Percentiles rank a stretch among this genome's conserved stretches.
Conservation (phyloP, 495 filamentous ascomycete species). For the Penicillium silybi region DNA sequence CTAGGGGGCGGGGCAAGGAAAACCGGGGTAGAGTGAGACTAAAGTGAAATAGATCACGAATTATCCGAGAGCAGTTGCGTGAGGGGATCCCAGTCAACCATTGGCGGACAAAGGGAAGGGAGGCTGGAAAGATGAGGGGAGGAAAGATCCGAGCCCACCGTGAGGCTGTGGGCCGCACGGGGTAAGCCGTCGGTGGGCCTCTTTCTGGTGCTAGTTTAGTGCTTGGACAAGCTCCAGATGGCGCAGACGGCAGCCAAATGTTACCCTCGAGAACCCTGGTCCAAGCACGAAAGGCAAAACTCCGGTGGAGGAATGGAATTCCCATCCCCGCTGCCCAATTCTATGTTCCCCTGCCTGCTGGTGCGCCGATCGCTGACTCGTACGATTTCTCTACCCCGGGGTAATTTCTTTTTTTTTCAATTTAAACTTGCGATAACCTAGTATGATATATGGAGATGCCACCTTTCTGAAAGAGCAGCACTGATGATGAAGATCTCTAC, state of each 20-base stretch:
- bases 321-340: not conserved
- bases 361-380: not conserved
- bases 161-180: constrained; percentile 6
- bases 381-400: not conserved
- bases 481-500: too few species aligned
- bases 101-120: constrained; percentile 2
- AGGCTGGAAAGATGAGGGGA: constrained; percentile 10
- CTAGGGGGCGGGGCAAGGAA: constrained; percentile 24
- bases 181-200: not conserved
- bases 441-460: too few species aligned
- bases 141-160: constrained; percentile 21
- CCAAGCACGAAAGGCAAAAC: constrained; percentile 13
- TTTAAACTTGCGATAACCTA: too few species aligned
- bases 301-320: constrained; percentile 15
- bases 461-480: too few species aligned
- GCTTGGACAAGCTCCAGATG: constrained; percentile 4
- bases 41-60: constrained; percentile 10
- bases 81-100: constrained; percentile 7
- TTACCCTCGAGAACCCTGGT: not conserved
- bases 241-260: not conserved
- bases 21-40: constrained; percentile 23
- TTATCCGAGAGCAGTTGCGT: constrained; percentile 24
- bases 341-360: not conserved
- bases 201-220: not conserved
- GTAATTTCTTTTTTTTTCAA: too few species aligned